phyloP scores from a whole-genome alignment of 768 basidiomycete species.

The Kwoniella dejecticola region DNA sequence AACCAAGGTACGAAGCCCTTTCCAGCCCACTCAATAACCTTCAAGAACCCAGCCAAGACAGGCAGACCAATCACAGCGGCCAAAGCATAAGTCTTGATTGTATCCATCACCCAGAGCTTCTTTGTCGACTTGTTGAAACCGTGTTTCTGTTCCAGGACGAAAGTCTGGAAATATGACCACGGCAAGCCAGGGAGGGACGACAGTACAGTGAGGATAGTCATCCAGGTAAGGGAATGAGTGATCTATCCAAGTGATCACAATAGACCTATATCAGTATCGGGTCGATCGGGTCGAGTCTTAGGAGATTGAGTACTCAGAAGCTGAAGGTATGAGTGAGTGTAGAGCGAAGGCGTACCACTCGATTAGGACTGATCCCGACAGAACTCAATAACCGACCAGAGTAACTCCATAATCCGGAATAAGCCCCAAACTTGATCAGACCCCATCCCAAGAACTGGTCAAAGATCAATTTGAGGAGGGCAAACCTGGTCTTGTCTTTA shows the following conservation, averaged over 20 bases:
- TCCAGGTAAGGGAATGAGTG: slow-evolving; percentile 76
- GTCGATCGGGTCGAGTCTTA: too few species aligned
- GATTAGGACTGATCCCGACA: slow-evolving; percentile 68
- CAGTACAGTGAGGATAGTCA: slow-evolving; percentile 64
- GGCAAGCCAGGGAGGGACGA: slow-evolving; percentile 74
- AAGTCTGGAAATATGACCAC: slow-evolving; percentile 79
- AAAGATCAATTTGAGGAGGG: slow-evolving; percentile 71
- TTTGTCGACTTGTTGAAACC: slow-evolving; percentile 96
- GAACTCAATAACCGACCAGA: slow-evolving; percentile 62
- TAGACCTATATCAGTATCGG: too few species aligned
- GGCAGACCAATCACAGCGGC: slow-evolving; percentile 75
- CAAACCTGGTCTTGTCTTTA: slow-evolving; percentile 82
- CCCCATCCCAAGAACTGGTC: slow-evolving; percentile 71
- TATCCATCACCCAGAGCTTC: slow-evolving; percentile 71
- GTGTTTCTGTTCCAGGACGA: slow-evolving; percentile 90
- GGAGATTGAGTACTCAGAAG: too few species aligned
- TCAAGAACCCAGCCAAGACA: slow-evolving; percentile 81
- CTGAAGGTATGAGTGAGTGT: too few species aligned
- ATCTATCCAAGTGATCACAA: slow-evolving; percentile 71
- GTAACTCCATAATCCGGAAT: slow-evolving; percentile 78
- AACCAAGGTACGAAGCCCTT: slow-evolving; percentile 89
- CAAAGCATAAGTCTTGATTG: slow-evolving; percentile 76
- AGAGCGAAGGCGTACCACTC: slow-evolving; percentile 79
- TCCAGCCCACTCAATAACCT: slow-evolving; percentile 90
- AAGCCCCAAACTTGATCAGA: slow-evolving; percentile 74